phyloP scores from a whole-genome alignment of 805 yeast genomes.

The Komagataella phaffii region DNA sequence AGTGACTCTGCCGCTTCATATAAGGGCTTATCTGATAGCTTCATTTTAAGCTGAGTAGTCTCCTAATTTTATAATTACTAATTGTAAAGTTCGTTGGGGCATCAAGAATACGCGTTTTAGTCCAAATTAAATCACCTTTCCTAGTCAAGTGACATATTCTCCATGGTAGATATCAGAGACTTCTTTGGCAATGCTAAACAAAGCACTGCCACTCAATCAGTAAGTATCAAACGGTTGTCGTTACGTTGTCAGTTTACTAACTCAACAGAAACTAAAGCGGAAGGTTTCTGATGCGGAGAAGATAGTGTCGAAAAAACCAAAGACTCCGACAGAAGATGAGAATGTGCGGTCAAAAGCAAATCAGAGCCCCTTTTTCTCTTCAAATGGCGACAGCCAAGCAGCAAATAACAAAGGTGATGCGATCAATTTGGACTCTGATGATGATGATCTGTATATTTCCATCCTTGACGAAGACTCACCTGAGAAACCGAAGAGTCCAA shows the following conservation, averaged over 20 bases:
- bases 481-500: not conserved
- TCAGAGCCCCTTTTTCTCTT: not conserved
- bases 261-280: not conserved
- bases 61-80: not conserved
- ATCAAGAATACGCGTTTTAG: not conserved
- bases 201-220: not conserved
- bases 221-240: not conserved
- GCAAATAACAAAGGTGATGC: conserved; percentile 2
- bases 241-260: not conserved
- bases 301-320: conserved; percentile 2
- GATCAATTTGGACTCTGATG: conserved; percentile 16
- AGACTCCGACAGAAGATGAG: not conserved
- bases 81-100: no score
- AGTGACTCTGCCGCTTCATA: not conserved
- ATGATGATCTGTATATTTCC: conserved; percentile 2
- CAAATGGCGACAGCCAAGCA: conserved; percentile 3
- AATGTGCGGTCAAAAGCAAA: not conserved
- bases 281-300: not conserved
- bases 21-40: not conserved
- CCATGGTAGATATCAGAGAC: conserved; percentile 25
- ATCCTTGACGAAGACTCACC: conserved; percentile 1
- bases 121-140: not conserved
- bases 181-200: conserved; percentile 16
- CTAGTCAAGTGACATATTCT: not conserved
- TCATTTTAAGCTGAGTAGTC: not conserved